Base-by-base conservation (phyloP, 306 rosid species). In the Ochetophila trinervis region DNA sequence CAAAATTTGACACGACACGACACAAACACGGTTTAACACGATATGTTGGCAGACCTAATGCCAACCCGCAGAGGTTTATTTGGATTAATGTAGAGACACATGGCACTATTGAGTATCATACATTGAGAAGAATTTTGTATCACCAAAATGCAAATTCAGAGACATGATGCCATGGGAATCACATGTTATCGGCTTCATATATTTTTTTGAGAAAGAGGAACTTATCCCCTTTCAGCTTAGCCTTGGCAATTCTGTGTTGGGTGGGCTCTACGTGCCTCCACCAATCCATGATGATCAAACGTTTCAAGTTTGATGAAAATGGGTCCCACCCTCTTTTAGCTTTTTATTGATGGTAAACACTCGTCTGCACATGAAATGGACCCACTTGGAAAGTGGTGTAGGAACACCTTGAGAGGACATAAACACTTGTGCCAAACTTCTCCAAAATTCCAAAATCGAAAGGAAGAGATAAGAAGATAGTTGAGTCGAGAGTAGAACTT, bases 81-180 rank as follows among this genome's bases (percentile, higher is more conserved):
- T 50, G 54, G 54, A 50, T 50, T 7, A 66, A 30, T 30, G 11
- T 21, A 20, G 36, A 1, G 37, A 12, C 82, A 81, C 84, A 81
- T 24, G 82, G 73, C 44, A n/a, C 0, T 5, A 16, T 48, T 63
- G 5, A 16, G 52, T n/a, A 58, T 70, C 86, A 79, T 71, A 52
- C 30, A 62, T 66, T 53, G 57, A 8, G 69, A 54, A 66, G 81
- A 69, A 85, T 66, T 77, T 55, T 49, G 55, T 10, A 12, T 36
- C 20, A 57, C 56, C 69, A 18, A 56, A 52, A 42, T 44, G 36
- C 47, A 27, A 32, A 32, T 51, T 3, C 60, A 64, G 1, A 51
- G 88, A 81, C 82, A 82, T 71, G 89, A 75, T 82, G 81, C 82
- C 77, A 72, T 57, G 6, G 75, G 77, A 82, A 82, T 76, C 92